Evolutionary conservation across 805 yeast genomes (phyloP), one percentile per base, ranked within the genome.

Genomic region (Ogataea trehalophila): DNA sequence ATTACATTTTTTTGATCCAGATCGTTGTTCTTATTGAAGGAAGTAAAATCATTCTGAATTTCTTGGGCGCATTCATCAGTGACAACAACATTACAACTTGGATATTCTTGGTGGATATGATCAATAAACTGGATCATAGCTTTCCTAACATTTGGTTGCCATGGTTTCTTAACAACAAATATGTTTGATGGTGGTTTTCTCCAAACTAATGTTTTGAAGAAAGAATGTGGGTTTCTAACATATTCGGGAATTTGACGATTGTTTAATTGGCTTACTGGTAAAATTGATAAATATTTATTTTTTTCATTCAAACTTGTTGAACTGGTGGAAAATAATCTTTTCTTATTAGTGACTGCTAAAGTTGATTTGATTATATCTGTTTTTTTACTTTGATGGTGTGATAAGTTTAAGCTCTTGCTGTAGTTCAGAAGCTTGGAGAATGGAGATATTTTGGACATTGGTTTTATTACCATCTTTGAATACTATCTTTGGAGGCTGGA

Each of bases 131-230:
- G 70, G 7, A 80, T 73, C 79, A 85, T 79, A 4, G 94, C 89
- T 6, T 70, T 67, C 14, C 83, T 71, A 3, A 88, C 95, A 8
- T 70, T 68, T 2, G 68, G 63, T 43, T 87, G 79, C 83, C 87
- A 80, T 1, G 96, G 96, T 61, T 92, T 92, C 66, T 90, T 91
- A 31, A 88, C 87, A 16, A 92, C 72, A 46, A 85, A 75, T 9
- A 92, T 79, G 61, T 91, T 92, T 50, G 80, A 79, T 11, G 88
- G 76, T 1, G 88, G 86, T 15, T 68, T 62, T n/a, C 76, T 73
- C 97, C 97, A 89, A 13, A 78, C 66, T 39, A 90, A 61, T 26
- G 78, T 73, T 54, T 79, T 81, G 41, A 85, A 71, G 56, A 82
- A 82, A 8, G 87, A 80, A 53, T 78, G 77, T 7, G 84, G 74